phyloP scores from a whole-genome alignment of 1,139 yeast genomes.

The Protomyces pachydermus region DNA sequence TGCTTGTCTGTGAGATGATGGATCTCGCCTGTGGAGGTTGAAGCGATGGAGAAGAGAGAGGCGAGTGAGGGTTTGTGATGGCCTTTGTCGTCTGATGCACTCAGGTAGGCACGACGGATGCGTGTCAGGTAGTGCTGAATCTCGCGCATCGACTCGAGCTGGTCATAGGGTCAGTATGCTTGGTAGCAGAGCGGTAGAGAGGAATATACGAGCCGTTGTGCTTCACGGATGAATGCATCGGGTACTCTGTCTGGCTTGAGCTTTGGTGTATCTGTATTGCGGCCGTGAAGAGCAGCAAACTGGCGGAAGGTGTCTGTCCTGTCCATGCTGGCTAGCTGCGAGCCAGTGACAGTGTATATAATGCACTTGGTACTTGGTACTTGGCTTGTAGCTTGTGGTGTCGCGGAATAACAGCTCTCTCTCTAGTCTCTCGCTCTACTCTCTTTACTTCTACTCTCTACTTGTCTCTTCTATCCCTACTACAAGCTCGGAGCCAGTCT shows the following conservation, averaged over 20 bases:
- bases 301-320: neutral
- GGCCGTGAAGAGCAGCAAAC: neutral
- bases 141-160: neutral
- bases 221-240: neutral
- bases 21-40: neutral
- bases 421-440: no score
- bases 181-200: no score
- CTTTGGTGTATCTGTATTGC: neutral
- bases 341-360: no score
- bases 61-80: neutral
- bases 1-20: conserved; percentile 40
- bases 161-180: neutral
- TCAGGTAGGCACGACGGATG: neutral
- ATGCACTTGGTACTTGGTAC: no score
- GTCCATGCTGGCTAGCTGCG: neutral
- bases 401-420: no score
- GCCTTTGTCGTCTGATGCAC: neutral
- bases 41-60: neutral
- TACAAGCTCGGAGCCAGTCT: no score
- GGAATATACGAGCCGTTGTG: neutral
- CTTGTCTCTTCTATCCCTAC: no score
- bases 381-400: no score
- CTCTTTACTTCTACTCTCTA: neutral
- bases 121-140: neutral
- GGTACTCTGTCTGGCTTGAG: neutral